Evolutionary conservation across 805 yeast species (phyloP), one percentile per base, ranked within the genome.

Genomic region (Kluyveromyces lactis): DNA sequence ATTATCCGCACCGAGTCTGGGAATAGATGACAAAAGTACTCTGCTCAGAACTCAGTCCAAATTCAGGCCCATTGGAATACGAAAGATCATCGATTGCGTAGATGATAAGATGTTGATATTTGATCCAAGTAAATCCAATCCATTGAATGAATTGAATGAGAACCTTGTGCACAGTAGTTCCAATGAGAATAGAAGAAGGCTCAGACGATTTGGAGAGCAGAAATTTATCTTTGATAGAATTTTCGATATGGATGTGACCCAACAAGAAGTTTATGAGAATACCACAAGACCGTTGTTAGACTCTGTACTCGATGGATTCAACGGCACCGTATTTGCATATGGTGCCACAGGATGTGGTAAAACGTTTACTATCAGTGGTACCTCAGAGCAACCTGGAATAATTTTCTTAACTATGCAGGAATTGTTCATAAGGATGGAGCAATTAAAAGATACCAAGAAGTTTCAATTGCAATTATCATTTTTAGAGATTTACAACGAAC

Each of bases 261-360:
- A 89, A 52, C 66, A 70, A 8, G 80, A 81, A 5, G 85, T 89
- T 0, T 89, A 75, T 53, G 54, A 64, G 18, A 58, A 61, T 23
- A 85, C 95, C 1, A 76, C 95, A 0, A 66, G 69, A 37, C 90
- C 95, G 0, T 64, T 86, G 35, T 65, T 89, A 6, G 86, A 79
- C 44, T 72, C 80, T 29, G 78, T 86, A 0, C 58, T 89, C 31
- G 92, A 84, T 45, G 97, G 97, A 0, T 85, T 67, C 60, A 87
- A 90, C 57, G 81, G 95, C 4, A 86, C 96, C 0, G 86, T 89
- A 0, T 89, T 89, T 66, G 97, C 97, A 0, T 89, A 89, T 57
- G 97, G 97, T 1, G 95, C 97, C 21, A 89, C 97, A 0, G 97
- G 97, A 0, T 89, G 97, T 60, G 97, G 97, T n/a, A 89, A 89